These are phyloP conservation scores for Magnolia sinica DNA, from an alignment of 164 flowering plant species.

Conservation along the genomic window DNA sequence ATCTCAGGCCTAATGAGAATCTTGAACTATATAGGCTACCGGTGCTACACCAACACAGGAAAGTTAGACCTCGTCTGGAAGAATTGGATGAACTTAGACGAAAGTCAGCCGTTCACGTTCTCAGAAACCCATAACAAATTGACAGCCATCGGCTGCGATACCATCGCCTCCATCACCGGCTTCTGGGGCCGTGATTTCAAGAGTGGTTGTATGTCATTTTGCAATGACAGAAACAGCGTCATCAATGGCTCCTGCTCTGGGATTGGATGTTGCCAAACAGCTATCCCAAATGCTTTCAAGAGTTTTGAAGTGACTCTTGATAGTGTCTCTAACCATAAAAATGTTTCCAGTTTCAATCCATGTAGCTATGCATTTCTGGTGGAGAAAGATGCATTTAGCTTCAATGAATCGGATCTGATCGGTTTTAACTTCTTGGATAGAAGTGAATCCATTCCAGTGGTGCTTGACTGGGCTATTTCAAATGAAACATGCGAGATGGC, in stretches of 20 bases:
- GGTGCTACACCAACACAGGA: not conserved
- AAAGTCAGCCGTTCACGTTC: not conserved
- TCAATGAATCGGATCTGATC: not conserved
- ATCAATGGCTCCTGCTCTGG: not conserved
- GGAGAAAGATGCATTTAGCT: not conserved
- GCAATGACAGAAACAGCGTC: not conserved
- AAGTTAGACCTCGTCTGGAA: not conserved
- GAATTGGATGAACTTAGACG: not conserved
- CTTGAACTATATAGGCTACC: no score
- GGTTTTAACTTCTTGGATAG: not conserved
- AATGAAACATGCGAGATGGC: conserved; percentile 10
- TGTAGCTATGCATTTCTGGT: conserved; percentile 16
- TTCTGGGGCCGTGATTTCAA: not conserved
- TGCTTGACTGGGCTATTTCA: conserved; percentile 13
- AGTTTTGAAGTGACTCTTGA: not conserved
- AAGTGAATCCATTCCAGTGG: not conserved
- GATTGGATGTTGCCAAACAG: not conserved
- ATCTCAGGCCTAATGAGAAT: not conserved
- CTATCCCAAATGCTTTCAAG: conserved; percentile 5
- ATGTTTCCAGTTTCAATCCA: conserved; percentile 2
- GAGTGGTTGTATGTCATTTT: not conserved
- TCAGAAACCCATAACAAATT: not conserved
- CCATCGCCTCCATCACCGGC: not conserved
- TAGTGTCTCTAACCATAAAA: not conserved
- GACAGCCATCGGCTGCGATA: not conserved